Evolutionary conservation across 148 eudicot species (phyloP), one percentile per base, ranked within the genome.

Genomic region (Amaranthus palmeri): DNA sequence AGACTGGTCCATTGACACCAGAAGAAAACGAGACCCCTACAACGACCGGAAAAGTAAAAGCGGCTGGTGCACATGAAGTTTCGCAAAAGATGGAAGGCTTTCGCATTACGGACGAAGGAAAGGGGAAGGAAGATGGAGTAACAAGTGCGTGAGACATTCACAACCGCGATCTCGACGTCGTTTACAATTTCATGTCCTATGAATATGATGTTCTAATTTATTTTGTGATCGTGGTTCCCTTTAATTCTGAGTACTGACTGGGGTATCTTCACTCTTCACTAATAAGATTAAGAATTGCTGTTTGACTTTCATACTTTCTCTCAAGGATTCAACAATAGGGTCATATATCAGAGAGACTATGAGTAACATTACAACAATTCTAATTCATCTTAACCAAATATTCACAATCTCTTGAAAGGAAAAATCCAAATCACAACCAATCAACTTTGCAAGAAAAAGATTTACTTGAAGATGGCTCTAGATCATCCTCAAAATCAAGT

Each of bases 51-150:
- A 86, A 85, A 58, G 61, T 78, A 67, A 86, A 87, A 58, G 82
- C 67, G 40, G 63, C 54, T 45, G 78, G 59, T 51, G 81, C 80
- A 4, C 87, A 82, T 10, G 89, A 88, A 67, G 85, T 88, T 18
- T 53, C 84, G 3, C 85, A 76, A 58, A 87, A 86, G 90, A 57
- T 88, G 46, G 89, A 86, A 72, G 83, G 85, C 48, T 72, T 85
- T 46, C 81, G 77, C 3, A 85, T 88, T 49, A 50, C 85, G 9
- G 87, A 85, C 25, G 85, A 87, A 46, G 85, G 48, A 6, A 88
- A 86, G 76, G 74, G 76, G 46, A 85, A 78, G 69, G 86, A 86
- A 73, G 85, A 81, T 25, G 36, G 36, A 74, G 81, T 67, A 43
- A 73, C 50, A 3, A 80, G 63, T 67, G 82, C 85, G 5, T 72